Evolutionary conservation across 202 grass and related monocot species (phyloP), one percentile per base, ranked within the genome.

Genomic region (Schoenoplectus tabernaemontani): DNA sequence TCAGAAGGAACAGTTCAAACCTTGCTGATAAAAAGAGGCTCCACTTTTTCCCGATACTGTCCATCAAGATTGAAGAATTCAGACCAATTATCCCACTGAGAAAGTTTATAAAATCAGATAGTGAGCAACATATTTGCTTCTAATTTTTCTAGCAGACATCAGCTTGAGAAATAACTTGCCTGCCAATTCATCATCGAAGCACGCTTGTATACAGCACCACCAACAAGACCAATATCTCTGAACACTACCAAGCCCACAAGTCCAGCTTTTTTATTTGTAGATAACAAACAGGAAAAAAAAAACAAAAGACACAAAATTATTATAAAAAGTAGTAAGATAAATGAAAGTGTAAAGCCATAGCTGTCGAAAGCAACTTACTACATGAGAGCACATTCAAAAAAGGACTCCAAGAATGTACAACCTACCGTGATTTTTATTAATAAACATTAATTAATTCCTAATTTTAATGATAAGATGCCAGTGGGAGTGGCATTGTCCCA

Each of bases 1-100:
- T 37, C 73, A 48, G 33, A 19, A 43, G 32, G 81, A 20, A 81
- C 9, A 84, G 65, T 72, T 9, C 65, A 83, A 74, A 86, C 94
- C 91, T 98, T 94, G 89, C 95, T 98, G 60, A 94, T 94, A 85
- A 98, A 94, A 76, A 98, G 87, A 59, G 95, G 95, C 43, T 94
- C 81, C 32, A 98, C 86, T 78, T 98, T 98, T 72, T 94, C 89
- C 2, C 74, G 81, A 30, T 85, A 73, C 80, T 84, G 85, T 68
- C 84, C 84, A 83, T 94, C 86, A 56, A 98, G 84, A 82, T 92
- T 98, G 70, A 90, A 72, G 53, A 94, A 98, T 48, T 94, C 91
- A 46, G 87, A 94, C 95, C 95, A 98, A 86, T 62, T 90, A 50
- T 90, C 90, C 95, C 87, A 98, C 95, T 94, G 63, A 30, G 77